phyloP scores from a whole-genome alignment of 1,139 yeast species.

The Scheffersomyces titani region DNA sequence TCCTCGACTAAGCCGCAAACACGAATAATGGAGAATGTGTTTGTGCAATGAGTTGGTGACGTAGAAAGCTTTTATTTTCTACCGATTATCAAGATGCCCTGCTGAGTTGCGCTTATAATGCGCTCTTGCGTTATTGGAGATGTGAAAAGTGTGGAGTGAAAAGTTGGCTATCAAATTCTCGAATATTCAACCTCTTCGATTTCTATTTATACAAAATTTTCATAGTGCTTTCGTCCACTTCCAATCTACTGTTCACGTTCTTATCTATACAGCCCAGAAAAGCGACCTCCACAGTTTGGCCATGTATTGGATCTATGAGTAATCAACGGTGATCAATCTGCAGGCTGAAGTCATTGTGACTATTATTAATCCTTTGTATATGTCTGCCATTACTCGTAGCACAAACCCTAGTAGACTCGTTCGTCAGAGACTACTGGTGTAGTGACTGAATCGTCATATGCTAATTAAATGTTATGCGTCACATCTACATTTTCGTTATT shows the following conservation, averaged over 20 bases:
- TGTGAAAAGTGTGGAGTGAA: not conserved
- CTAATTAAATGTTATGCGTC: not conserved
- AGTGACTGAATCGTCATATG: not conserved
- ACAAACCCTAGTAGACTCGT: not conserved
- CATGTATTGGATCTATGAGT: not conserved
- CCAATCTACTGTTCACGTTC: not conserved
- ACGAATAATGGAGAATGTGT: not conserved
- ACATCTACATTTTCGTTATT: not conserved
- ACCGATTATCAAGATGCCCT: not conserved
- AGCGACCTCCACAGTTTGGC: not conserved
- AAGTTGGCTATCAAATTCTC: no score
- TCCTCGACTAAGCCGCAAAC: not conserved
- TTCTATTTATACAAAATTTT: no score
- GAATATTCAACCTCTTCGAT: not conserved
- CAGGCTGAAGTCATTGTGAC: not conserved
- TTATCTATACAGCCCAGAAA: not conserved
- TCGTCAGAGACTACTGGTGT: not conserved
- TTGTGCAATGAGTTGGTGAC: not conserved
- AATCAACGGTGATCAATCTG: not conserved
- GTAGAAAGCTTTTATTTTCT: not conserved
- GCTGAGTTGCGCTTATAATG: not conserved
- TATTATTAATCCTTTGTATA: no score
- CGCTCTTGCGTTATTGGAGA: not conserved
- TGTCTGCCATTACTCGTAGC: not conserved
- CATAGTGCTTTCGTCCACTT: not conserved